phyloP scores from a whole-genome alignment of 306 rosid genomes.

The Hippophae rhamnoides region DNA sequence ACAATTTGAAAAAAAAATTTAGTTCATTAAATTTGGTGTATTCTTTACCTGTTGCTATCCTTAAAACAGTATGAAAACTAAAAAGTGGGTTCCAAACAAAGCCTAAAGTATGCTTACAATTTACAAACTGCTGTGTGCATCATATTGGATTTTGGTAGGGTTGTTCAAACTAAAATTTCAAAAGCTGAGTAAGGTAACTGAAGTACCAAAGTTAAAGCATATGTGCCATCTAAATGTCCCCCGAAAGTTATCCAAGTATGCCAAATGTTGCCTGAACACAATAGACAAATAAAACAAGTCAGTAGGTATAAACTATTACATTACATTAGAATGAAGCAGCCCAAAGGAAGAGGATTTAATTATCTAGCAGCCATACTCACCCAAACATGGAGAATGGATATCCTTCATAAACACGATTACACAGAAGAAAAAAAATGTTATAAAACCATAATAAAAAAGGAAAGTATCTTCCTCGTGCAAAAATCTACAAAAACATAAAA shows the following conservation, averaged over 20 bases:
- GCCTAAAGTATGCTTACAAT: neutral
- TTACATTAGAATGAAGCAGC: conserved; percentile 7
- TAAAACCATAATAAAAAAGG: conserved; percentile 61
- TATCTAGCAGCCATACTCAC: conserved; percentile 46
- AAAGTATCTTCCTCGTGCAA: conserved; percentile 60
- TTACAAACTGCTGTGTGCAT: too few species aligned
- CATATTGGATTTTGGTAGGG: too few species aligned
- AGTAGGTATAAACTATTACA: conserved; percentile 12
- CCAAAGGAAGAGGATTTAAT: conserved; percentile 5
- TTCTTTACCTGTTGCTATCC: too few species aligned
- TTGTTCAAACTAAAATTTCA: conserved; percentile 9
- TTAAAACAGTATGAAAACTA: neutral
- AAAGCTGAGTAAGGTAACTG: conserved; percentile 9
- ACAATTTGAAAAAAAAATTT: too few species aligned
- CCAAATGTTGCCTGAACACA: conserved; percentile 51
- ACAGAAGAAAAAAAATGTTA: conserved; percentile 75
- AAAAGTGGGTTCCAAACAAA: conserved; percentile 4
- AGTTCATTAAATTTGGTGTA: too few species aligned
- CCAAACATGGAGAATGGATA: conserved; percentile 71
- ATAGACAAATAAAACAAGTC: conserved; percentile 15
- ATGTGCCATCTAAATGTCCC: conserved; percentile 97
- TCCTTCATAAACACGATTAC: conserved; percentile 85
- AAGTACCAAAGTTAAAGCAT: conserved; percentile 87
- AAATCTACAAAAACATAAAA: conserved; percentile 40
- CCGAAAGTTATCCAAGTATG: conserved; percentile 63